phyloP scores from a whole-genome alignment of 768 basidiomycete genomes.

The Naematelia aurantialba region DNA sequence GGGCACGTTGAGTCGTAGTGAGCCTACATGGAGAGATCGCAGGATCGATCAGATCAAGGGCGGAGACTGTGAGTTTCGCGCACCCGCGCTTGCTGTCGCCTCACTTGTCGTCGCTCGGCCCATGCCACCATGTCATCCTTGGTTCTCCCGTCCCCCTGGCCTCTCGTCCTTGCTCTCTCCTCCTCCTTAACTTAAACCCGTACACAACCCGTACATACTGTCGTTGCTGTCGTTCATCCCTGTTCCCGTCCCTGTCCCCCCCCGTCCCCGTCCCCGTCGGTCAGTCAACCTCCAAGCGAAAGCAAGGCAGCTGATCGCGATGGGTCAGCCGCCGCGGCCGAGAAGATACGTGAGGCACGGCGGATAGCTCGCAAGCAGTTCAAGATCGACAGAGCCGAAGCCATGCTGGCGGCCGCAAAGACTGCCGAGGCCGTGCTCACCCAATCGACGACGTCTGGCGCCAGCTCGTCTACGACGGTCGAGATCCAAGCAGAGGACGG shows the following conservation, averaged over 20 bases:
- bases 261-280: too few species aligned
- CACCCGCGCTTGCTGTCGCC: conserved; percentile 42
- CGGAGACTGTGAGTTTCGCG: conserved; percentile 59
- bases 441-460: conserved; percentile 8
- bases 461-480: neutral
- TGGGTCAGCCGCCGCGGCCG: conserved; percentile 68
- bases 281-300: neutral
- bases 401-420: conserved; percentile 57
- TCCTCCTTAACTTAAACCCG: too few species aligned
- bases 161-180: too few species aligned
- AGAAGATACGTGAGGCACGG: conserved; percentile 84
- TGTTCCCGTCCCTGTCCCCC: too few species aligned
- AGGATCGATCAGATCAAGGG: conserved; percentile 65
- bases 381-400: conserved; percentile 84
- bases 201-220: too few species aligned
- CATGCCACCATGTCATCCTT: neutral
- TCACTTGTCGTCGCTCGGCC: conserved; percentile 7
- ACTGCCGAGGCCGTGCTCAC: conserved; percentile 55
- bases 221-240: too few species aligned
- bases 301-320: conserved; percentile 1
- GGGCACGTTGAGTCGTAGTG: conserved; percentile 87
- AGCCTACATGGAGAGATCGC: conserved; percentile 85
- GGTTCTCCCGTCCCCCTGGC: neutral
- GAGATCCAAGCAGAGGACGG: conserved; percentile 4
- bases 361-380: conserved; percentile 84